phyloP scores from a whole-genome alignment of 2,329 filamentous ascomycete genomes.

The Xylariaceae sp. region DNA sequence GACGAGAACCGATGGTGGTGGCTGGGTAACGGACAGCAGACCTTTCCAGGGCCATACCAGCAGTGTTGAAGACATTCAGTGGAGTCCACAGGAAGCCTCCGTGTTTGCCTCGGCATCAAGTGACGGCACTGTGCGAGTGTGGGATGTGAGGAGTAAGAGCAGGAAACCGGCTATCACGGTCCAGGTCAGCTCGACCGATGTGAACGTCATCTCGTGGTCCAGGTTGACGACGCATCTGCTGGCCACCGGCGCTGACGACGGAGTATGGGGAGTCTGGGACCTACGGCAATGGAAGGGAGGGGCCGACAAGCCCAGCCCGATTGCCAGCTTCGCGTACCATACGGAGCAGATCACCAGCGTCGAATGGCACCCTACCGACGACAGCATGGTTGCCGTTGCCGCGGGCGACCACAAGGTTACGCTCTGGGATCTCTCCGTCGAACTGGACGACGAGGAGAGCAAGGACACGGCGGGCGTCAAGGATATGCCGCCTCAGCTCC shows the following conservation, averaged over 20 bases:
- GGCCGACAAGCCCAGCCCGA: constrained; percentile 62
- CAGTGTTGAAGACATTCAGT: constrained; percentile 92
- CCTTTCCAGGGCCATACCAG: constrained; percentile 78
- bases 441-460: constrained; percentile 95
- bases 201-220: constrained; percentile 97
- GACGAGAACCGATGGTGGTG: constrained; percentile 78
- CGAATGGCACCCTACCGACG: constrained; percentile 96
- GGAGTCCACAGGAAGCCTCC: constrained; percentile 87
- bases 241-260: constrained; percentile 88
- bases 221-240: constrained; percentile 81
- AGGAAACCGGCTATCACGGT: constrained; percentile 83
- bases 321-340: constrained; percentile 94
- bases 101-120: constrained; percentile 93
- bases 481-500: constrained; percentile 86
- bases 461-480: constrained; percentile 79
- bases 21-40: constrained; percentile 80
- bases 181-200: constrained; percentile 75
- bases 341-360: constrained; percentile 93
- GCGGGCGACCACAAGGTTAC: constrained; percentile 92
- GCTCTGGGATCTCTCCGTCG: constrained; percentile 93
- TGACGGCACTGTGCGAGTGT: constrained; percentile 92
- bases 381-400: constrained; percentile 89
- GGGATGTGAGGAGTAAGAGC: constrained; percentile 90
- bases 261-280: constrained; percentile 94
- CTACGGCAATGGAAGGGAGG: constrained; percentile 85